Conservation (phyloP, 129 eudicot genomes). For the Silybum marianum region DNA sequence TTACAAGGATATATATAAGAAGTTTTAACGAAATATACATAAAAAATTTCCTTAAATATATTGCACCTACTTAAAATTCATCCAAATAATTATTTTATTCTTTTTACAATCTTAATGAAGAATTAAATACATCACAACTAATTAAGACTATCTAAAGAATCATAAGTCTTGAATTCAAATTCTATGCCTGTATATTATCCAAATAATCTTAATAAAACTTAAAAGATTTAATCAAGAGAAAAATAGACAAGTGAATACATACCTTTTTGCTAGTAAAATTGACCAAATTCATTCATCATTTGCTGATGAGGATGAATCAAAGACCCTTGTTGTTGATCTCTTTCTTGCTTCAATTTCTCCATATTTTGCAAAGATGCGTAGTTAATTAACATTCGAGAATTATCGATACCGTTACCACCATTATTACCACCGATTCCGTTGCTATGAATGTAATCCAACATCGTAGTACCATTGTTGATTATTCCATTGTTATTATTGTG, state of each 20-base stretch:
- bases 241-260: neutral
- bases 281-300: slow-evolving; percentile 46
- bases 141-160: neutral
- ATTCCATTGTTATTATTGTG: slow-evolving; percentile 32
- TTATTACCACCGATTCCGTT: slow-evolving; percentile 34
- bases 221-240: neutral
- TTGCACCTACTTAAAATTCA: neutral
- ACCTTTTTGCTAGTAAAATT: slow-evolving; percentile 43
- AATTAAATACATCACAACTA: neutral
- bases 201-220: neutral
- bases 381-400: slow-evolving; percentile 36
- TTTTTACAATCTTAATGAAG: no score
- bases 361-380: slow-evolving; percentile 48
- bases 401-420: slow-evolving; percentile 32
- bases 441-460: slow-evolving; percentile 34
- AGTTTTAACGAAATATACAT: no score
- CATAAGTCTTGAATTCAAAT: neutral
- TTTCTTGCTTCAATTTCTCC: slow-evolving; percentile 47
- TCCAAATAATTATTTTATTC: neutral
- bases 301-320: slow-evolving; percentile 58
- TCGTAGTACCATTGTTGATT: slow-evolving; percentile 18
- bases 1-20: no score
- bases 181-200: no score
- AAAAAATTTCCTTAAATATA: no score
- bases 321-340: slow-evolving; percentile 48